These are phyloP conservation scores for Sarcocystis neurona DNA, from an alignment of 169 alveolate genomes.

Conservation along the genomic window DNA sequence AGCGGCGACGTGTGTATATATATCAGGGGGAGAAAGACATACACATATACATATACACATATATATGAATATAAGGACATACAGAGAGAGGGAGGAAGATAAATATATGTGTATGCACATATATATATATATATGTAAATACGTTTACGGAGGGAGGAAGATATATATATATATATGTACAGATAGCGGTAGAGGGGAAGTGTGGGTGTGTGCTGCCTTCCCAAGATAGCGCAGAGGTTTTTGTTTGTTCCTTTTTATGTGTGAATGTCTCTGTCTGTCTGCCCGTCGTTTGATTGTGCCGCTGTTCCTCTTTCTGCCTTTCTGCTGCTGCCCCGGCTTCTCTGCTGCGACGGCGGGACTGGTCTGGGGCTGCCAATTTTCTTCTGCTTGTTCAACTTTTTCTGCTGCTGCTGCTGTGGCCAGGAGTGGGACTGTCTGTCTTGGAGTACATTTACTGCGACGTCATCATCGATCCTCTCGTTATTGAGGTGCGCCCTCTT, in stretches of 20 bases:
- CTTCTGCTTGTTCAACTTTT: background rate
- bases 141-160: background rate
- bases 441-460: slow-evolving; percentile 34
- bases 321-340: too few species aligned
- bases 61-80: background rate
- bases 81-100: background rate
- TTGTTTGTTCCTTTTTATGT: background rate
- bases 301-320: background rate
- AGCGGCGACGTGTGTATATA: background rate
- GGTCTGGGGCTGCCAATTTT: too few species aligned
- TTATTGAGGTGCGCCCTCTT: too few species aligned
- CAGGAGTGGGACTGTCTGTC: slow-evolving; percentile 42
- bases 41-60: background rate
- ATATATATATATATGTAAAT: too few species aligned
- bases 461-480: slow-evolving; percentile 33
- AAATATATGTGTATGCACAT: background rate
- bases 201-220: too few species aligned
- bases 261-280: background rate
- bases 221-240: too few species aligned
- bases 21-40: background rate
- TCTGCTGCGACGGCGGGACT: too few species aligned
- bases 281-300: background rate
- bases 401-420: background rate
- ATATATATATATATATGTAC: background rate
- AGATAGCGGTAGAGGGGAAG: too few species aligned